Percentiles rank a stretch among this genome's conserved stretches.
These are phyloP conservation scores for Blastobotrys mokoenaii DNA, from an alignment of 805 yeast genomes.

Conservation along the genomic window DNA sequence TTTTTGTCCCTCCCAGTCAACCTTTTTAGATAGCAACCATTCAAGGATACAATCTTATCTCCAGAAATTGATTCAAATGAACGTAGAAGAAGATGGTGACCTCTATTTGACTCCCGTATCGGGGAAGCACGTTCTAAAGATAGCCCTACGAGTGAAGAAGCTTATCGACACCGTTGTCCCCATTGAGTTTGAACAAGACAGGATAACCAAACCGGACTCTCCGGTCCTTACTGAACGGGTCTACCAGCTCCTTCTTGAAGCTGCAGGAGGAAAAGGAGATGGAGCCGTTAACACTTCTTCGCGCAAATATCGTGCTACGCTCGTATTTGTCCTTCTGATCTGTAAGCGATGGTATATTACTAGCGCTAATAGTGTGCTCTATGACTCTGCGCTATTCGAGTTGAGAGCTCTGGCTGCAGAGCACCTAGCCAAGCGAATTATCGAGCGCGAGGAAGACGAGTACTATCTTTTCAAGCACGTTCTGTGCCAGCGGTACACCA, in stretches of 20 bases:
- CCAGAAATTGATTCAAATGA: too few relatives aligned
- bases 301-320: slow-evolving; percentile 53
- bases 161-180: slow-evolving; percentile 69
- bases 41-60: too few relatives aligned
- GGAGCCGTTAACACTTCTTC: slow-evolving; percentile 47
- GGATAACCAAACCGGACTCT: slow-evolving; percentile 48
- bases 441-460: slow-evolving; percentile 45
- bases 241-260: slow-evolving; percentile 50
- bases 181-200: slow-evolving; percentile 43
- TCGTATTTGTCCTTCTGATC: slow-evolving; percentile 62
- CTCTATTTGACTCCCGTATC: slow-evolving; percentile 9
- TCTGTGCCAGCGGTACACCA: slow-evolving; percentile 67
- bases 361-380: slow-evolving; percentile 49
- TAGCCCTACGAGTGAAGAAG: slow-evolving; percentile 64
- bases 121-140: slow-evolving; percentile 21
- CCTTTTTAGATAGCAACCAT: too few relatives aligned
- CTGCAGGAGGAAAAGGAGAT: slow-evolving; percentile 74
- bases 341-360: slow-evolving; percentile 75
- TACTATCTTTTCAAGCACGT: slow-evolving; percentile 53
- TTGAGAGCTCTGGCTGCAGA: slow-evolving; percentile 66
- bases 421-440: slow-evolving; percentile 57
- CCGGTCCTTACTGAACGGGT: slow-evolving; percentile 52
- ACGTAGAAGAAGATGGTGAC: slow-evolving; percentile 7
- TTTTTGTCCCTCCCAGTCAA: too few relatives aligned
- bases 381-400: slow-evolving; percentile 55